phyloP scores from a whole-genome alignment of 2,329 filamentous ascomycete genomes.

The Fusarium sp. region DNA sequence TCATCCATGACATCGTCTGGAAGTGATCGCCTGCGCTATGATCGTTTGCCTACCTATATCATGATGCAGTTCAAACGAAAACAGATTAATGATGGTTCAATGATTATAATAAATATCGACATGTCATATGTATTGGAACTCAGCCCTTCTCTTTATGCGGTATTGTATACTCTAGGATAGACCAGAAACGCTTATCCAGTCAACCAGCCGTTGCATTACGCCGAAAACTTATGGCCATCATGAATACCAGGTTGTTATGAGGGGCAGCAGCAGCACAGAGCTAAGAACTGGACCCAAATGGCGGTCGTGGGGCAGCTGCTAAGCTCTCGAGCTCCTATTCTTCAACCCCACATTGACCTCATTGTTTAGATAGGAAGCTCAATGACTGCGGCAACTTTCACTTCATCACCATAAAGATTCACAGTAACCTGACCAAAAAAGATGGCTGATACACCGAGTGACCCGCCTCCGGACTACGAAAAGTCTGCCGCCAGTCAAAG shows the following conservation, averaged over 20 bases:
- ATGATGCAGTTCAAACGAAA: slow-evolving; percentile 28
- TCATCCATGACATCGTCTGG: slow-evolving; percentile 3
- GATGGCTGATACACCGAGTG: slow-evolving; percentile 50
- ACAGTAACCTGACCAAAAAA: slow-evolving; percentile 2
- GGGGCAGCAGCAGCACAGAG: slow-evolving; percentile 22
- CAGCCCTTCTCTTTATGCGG: too few relatives aligned
- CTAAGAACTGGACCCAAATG: slow-evolving; percentile 29
- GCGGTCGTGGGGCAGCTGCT: slow-evolving; percentile 34
- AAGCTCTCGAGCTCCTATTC: slow-evolving; percentile 38
- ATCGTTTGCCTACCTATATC: slow-evolving; percentile 16
- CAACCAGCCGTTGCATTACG: not conserved
- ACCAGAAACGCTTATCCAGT: not conserved
- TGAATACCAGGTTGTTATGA: slow-evolving; percentile 28
- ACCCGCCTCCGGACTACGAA: slow-evolving; percentile 61
- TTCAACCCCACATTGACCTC: slow-evolving; percentile 47
- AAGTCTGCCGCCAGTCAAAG: slow-evolving; percentile 56
- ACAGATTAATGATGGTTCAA: not conserved
- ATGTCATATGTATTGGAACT: too few relatives aligned
- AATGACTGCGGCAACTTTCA: slow-evolving; percentile 18
- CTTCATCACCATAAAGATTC: slow-evolving; percentile 7
- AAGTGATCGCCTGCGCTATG: slow-evolving; percentile 23
- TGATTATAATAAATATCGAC: not conserved
- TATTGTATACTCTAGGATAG: not conserved
- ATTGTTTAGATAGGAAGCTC: slow-evolving; percentile 30
- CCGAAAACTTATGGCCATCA: slow-evolving; percentile 14